Percentiles rank a stretch among this genome's conserved stretches.
These are phyloP conservation scores for Petunia axillaris DNA, from an alignment of 257 asterid species.

Conservation along the genomic window DNA sequence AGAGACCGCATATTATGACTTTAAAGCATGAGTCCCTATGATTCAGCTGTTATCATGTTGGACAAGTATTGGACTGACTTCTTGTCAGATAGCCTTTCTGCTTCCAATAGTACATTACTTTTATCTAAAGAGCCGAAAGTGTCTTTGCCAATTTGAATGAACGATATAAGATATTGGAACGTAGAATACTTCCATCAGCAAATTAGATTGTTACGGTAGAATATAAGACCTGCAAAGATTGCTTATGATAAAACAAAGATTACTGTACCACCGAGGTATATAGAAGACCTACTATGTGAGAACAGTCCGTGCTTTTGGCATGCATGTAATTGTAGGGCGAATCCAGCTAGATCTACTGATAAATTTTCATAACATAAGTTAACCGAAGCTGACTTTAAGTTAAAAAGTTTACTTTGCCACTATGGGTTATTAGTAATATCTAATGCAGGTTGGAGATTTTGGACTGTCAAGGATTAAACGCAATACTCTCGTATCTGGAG, in stretches of 20 bases:
- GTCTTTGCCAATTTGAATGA: background rate
- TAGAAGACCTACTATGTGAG: background rate
- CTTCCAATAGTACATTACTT: constrained; percentile 3
- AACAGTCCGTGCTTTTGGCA: background rate
- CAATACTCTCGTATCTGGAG: constrained; percentile 77
- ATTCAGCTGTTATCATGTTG: background rate
- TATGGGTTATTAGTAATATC: constrained; percentile 27
- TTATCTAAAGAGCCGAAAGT: background rate
- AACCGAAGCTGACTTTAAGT: constrained; percentile 6
- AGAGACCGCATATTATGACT: constrained; percentile 5
- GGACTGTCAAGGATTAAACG: constrained; percentile 72
- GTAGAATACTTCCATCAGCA: background rate
- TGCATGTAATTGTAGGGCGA: background rate
- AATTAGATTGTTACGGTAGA: background rate
- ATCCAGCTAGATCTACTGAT: constrained; percentile 18
- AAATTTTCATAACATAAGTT: constrained; percentile 15
- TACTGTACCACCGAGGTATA: background rate
- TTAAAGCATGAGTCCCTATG: background rate
- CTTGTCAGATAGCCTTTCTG: constrained; percentile 13
- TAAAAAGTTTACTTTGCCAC: constrained; percentile 19
- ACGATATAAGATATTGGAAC: background rate
- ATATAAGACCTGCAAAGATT: background rate
- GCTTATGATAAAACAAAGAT: background rate
- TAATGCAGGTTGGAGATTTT: constrained; percentile 71
- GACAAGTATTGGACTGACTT: constrained; percentile 5